Base-by-base conservation (phyloP, 2,329 filamentous ascomycete genomes). In the Phaeoacremonium minimum region DNA sequence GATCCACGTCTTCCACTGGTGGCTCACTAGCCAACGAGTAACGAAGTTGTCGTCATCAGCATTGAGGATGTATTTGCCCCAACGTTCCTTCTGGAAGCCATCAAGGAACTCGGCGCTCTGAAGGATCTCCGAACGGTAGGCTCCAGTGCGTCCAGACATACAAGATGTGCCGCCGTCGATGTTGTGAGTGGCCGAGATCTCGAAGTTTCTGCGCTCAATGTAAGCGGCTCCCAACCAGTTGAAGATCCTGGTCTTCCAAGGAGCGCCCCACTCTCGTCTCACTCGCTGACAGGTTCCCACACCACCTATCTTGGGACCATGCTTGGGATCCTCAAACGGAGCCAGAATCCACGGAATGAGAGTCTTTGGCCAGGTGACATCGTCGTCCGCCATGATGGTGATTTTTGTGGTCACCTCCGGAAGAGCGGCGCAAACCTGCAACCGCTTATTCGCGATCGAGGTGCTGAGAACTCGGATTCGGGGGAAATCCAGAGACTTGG, bases 1-100 rank as follows among this genome's bases (percentile, higher is more conserved):
- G 61, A 96, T 86, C 73, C 87, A 91, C 15, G 90, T 96, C 66
- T 94, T 88, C 87, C 88, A 95, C 48, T 83, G 77, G 66, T 95
- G 85, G 46, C 81, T 86, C 49, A 96, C 90, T 53, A 97, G 76
- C 91, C 91, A 97, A 40, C 91, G 83, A 6, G 91, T 96, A 50
- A 97, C 87, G 66, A 96, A 97, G 66, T 97, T 97, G 71, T 97
- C 91, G 60, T 97, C 91, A 61, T 97, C 91, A 17, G 91, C 89
- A 56, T 96, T 96, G 43, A 97, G 75, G 53, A 90, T 90, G 64
- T 85, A 95, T 51, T 84, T 81, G 33, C 84, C 77, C 87, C 87
- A 95, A 49, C 84, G 85, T 66, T 97, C 91, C 37, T 90, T 88
- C 48, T 87, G 90, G 69, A 97, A 96, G 31, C 83, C 87, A 46